A percentile compares a stretch with the other conserved stretches of the same genome.
Conservation (phyloP, 2,329 filamentous ascomycete species). For the Ophiocordyceps camponoti-saundersi region DNA sequence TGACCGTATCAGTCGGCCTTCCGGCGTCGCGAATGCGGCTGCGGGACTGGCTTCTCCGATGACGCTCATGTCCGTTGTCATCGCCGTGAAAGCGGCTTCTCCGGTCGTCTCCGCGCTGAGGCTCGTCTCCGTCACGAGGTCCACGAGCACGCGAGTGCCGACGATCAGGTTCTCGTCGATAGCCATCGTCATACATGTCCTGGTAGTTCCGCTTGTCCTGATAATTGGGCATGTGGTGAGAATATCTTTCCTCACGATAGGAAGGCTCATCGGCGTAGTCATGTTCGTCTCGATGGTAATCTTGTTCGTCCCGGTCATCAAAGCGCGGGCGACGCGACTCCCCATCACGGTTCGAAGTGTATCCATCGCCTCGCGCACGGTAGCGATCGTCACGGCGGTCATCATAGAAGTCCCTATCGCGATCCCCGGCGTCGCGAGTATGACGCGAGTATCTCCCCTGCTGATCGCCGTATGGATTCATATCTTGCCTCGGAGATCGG, state of each 20-base stretch:
- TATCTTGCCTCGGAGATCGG: conserved; percentile 24
- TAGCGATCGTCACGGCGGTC: conserved; percentile 9
- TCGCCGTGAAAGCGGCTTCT: conserved; percentile 4
- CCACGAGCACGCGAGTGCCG: conserved; percentile 4
- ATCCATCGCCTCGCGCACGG: conserved; percentile 12
- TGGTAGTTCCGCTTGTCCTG: conserved; percentile 16
- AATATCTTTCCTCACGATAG: background rate
- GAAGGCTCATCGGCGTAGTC: background rate
- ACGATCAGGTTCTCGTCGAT: conserved; percentile 8
- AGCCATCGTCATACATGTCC: conserved; percentile 21
- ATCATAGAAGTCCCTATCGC: conserved; percentile 8
- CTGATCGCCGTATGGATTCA: conserved; percentile 13
- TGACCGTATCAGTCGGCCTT: conserved; percentile 31
- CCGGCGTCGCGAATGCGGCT: conserved; percentile 20
- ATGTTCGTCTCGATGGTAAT: background rate
- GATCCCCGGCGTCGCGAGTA: conserved; percentile 8
- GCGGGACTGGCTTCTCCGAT: conserved; percentile 13
- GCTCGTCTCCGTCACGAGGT: conserved; percentile 7
- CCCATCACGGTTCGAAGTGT: conserved; percentile 7
- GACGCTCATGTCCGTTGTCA: background rate
- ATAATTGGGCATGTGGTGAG: too few species aligned
- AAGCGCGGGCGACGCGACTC: conserved; percentile 10
- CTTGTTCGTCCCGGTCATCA: conserved; percentile 10
- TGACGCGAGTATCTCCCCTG: conserved; percentile 11
- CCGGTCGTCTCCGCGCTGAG: conserved; percentile 5